phyloP scores from a whole-genome alignment of 164 flowering plant genomes.

The Hamamelis virginiana region DNA sequence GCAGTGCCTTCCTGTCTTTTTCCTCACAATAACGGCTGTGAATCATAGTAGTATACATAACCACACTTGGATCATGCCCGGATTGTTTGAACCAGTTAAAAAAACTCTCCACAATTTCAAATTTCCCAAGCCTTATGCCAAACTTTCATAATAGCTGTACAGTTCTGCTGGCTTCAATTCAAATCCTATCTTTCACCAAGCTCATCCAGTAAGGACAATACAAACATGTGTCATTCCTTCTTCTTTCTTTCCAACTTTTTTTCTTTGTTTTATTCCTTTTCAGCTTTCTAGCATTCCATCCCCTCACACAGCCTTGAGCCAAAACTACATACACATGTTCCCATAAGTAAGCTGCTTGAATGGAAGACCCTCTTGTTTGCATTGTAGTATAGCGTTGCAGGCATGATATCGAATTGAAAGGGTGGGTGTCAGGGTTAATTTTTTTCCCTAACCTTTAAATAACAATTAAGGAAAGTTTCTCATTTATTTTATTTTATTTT shows the following conservation, averaged over 20 bases:
- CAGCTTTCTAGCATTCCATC: too few relatives aligned
- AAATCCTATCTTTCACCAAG: constrained; percentile 76
- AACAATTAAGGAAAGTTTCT: too few relatives aligned
- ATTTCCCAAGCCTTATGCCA: constrained; percentile 61
- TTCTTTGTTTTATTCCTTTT: too few relatives aligned
- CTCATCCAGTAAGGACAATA: constrained; percentile 54
- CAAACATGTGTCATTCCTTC: constrained; percentile 37
- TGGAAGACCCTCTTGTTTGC: too few relatives aligned
- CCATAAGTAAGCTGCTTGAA: too few relatives aligned
- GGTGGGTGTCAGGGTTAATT: too few relatives aligned
- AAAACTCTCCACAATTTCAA: constrained; percentile 67
- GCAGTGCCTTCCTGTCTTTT: constrained; percentile 70
- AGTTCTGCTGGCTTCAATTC: constrained; percentile 65
- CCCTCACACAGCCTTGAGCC: too few relatives aligned
- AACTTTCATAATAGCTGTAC: constrained; percentile 82
- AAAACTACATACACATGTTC: too few relatives aligned
- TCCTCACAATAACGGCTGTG: constrained; percentile 59
- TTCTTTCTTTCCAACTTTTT: too few relatives aligned
- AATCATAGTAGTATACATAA: constrained; percentile 87
- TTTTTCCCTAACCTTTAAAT: too few relatives aligned
- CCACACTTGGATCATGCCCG: constrained; percentile 55
- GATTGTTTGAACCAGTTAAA: constrained; percentile 69
- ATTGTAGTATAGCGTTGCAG: too few relatives aligned
- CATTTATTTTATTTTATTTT: too few relatives aligned
- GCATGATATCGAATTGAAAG: not conserved